A percentile compares a stretch with the other conserved stretches of the same genome.
These are phyloP conservation scores for Nicotiana noctiflora DNA, from an alignment of 257 asterid species.

Conservation along the genomic window DNA sequence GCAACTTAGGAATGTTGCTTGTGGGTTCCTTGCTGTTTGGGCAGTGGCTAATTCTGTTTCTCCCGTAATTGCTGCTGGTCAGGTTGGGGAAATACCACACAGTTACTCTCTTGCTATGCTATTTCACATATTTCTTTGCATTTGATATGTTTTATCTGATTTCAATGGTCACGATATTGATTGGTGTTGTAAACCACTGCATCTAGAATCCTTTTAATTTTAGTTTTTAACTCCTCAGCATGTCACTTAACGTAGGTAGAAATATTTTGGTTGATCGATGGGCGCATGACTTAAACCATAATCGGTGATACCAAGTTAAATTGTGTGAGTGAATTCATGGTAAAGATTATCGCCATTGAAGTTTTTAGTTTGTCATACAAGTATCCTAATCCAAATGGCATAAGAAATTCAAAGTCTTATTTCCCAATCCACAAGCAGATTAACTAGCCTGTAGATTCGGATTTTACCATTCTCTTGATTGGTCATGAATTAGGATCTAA, in stretches of 20 bases:
- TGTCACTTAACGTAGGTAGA: too few relatives aligned
- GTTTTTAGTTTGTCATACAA: neutral
- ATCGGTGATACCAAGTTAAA: neutral
- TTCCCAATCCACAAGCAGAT: neutral
- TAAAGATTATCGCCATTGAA: neutral
- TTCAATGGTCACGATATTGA: neutral
- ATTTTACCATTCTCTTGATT: neutral
- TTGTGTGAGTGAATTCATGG: neutral
- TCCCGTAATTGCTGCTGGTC: constrained; percentile 73
- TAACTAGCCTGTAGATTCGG: neutral
- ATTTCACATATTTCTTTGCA: neutral
- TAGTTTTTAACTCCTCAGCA: neutral
- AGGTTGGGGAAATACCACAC: constrained; percentile 20
- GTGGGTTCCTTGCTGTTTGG: constrained; percentile 85
- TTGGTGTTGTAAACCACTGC: neutral
- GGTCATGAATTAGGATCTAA: neutral
- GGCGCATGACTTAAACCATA: neutral
- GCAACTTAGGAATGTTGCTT: constrained; percentile 67
- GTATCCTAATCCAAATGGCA: neutral
- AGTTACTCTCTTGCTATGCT: neutral
- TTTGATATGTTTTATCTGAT: neutral
- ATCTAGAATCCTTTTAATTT: neutral
- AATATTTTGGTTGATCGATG: neutral
- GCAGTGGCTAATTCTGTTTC: constrained; percentile 56
- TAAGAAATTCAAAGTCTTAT: neutral